phyloP scores from a whole-genome alignment of 23 red algal species.

The Chondrus crispus region DNA sequence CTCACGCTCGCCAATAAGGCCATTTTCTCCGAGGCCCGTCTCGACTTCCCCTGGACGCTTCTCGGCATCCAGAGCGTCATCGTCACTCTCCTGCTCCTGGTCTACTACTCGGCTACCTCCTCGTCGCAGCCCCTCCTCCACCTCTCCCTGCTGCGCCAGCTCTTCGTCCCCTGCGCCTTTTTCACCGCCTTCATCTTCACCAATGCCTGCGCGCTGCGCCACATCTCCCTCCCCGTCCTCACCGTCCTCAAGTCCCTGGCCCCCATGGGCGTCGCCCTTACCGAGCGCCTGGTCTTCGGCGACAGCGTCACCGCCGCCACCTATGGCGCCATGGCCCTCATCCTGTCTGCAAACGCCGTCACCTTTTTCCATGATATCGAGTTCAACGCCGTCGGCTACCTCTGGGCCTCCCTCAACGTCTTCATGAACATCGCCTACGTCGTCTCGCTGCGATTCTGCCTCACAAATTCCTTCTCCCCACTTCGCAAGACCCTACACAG shows the following conservation, averaged over 20 bases:
- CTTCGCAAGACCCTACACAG: slow-evolving; percentile 68
- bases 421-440: slow-evolving; percentile 80
- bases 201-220: slow-evolving; percentile 76
- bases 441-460: slow-evolving; percentile 41
- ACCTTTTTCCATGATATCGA: slow-evolving; percentile 66
- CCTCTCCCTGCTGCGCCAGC: slow-evolving; percentile 25
- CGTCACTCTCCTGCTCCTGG: background rate
- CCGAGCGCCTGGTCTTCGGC: slow-evolving; percentile 49
- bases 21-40: slow-evolving; percentile 62
- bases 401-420: slow-evolving; percentile 80
- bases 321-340: slow-evolving; percentile 64
- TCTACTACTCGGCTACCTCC: background rate
- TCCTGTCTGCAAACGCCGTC: slow-evolving; percentile 55
- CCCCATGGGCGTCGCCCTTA: slow-evolving; percentile 69
- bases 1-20: slow-evolving; percentile 80
- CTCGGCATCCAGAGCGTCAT: slow-evolving; percentile 59
- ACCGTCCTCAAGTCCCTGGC: slow-evolving; percentile 78
- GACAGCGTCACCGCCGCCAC: slow-evolving; percentile 51
- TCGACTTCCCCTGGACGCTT: slow-evolving; percentile 74
- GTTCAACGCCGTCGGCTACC: slow-evolving; percentile 70
- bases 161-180: slow-evolving; percentile 67
- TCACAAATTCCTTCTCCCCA: slow-evolving; percentile 49
- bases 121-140: background rate
- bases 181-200: slow-evolving; percentile 89
- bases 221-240: slow-evolving; percentile 81